Base-by-base conservation (phyloP, 2,329 filamentous ascomycete genomes). In the Tolypocladium guangdongense region DNA sequence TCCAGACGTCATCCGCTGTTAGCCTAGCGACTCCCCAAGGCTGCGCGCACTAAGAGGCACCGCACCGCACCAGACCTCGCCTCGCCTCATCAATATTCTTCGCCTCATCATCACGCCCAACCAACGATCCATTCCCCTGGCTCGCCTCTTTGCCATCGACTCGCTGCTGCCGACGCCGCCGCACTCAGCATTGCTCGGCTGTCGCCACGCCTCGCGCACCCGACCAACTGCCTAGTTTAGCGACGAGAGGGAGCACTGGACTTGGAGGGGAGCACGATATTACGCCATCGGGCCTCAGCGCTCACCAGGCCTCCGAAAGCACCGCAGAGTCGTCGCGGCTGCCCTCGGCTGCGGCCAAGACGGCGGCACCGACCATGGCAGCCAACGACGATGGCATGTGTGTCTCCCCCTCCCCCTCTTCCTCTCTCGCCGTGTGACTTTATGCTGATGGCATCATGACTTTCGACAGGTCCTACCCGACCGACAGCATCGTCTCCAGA, bases 401-500 rank as follows among this genome's bases (percentile, higher is more conserved):
- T 58, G 74, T 67, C 56, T 38, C 52, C 37, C 50, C 46, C 30
- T 49, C 37, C 32, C 51, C 27, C 30, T 16, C 43, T 47, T 48
- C 20, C 39, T 41, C 38, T 36, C 3, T 30, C 11, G 10, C 3
- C 30, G 12, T 11, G 20, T 30, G 7, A 14, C 46, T 37, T 39
- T 47, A 24, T 12, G 48, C 50, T 54, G 37, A 55, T 47, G 39
- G 49, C 24, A 51, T 47, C 43, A 22, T 48, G 52, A 20, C 20
- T 24, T n/a, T 24, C 22, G 18, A 51, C 56, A 88, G 85, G 64
- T 78, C 79, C 67, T 78, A 80, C 70, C 80, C 82, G 55, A 87
- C 84, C 57, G 82, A 88, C 59, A 73, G 75, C 62, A 74, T 89
- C 57, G 77, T 89, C 57, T 77, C 81, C 52, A 73, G 75, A 55